These are phyloP conservation scores for Pezicula neosporulosa DNA, from an alignment of 2,329 filamentous ascomycete genomes.

Conservation along the genomic window DNA sequence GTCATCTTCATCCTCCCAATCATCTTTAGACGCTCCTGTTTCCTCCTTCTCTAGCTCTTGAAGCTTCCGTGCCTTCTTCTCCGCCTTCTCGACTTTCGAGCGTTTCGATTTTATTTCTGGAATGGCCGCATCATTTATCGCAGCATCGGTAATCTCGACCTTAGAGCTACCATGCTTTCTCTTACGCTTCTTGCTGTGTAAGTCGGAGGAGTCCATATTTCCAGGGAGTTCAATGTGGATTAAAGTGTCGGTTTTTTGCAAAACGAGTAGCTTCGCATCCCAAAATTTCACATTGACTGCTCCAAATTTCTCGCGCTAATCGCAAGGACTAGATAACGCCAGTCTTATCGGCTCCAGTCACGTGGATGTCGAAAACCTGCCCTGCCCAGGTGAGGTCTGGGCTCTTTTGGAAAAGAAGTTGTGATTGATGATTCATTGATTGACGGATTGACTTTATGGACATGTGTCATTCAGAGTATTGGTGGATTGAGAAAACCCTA, in stretches of 20 bases:
- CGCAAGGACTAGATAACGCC: constrained; percentile 4
- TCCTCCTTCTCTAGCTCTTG: constrained; percentile 28
- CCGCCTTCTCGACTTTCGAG: constrained; percentile 18
- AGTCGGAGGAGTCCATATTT: constrained; percentile 22
- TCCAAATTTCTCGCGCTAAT: background rate
- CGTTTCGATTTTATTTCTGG: constrained; percentile 16
- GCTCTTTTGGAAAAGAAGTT: too few relatives aligned
- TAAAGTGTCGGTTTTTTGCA: background rate
- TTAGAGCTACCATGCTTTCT: constrained; percentile 26
- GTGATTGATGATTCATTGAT: too few relatives aligned
- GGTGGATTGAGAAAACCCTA: too few relatives aligned
- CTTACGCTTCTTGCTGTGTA: constrained; percentile 30
- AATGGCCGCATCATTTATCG: constrained; percentile 5
- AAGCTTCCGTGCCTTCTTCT: constrained; percentile 26
- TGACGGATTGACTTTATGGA: too few relatives aligned
- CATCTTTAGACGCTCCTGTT: constrained; percentile 19
- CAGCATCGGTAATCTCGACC: constrained; percentile 11
- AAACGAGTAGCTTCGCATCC: background rate
- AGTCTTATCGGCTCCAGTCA: constrained; percentile 10
- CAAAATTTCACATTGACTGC: background rate
- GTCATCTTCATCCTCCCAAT: constrained; percentile 23
- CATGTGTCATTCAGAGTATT: too few relatives aligned
- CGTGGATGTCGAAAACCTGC: background rate
- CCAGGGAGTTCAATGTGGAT: background rate
- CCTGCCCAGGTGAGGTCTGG: too few relatives aligned